Percentiles rank a stretch among this genome's conserved stretches.
phyloP scores from a whole-genome alignment of 202 grass and related monocot species.

The Cymbopogon flexuosus region DNA sequence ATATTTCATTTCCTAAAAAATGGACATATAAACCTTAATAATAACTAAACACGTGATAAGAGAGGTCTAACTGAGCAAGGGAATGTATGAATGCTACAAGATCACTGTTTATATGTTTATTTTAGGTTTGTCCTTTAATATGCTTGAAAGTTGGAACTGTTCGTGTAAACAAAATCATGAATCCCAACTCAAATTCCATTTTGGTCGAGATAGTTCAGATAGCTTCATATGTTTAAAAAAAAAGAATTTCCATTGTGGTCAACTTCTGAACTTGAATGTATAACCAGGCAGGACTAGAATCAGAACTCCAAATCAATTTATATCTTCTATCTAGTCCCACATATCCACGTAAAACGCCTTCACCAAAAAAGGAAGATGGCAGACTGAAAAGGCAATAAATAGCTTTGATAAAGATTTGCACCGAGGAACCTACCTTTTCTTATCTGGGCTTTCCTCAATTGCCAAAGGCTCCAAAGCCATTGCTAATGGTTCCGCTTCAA shows the following conservation, averaged over 20 bases:
- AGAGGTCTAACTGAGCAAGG: not conserved
- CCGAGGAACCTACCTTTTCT: constrained; percentile 40
- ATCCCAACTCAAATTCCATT: not conserved
- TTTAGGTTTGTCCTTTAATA: not conserved
- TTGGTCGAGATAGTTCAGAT: not conserved
- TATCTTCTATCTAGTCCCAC: not conserved
- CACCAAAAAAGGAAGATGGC: not conserved
- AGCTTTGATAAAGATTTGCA: constrained; percentile 5
- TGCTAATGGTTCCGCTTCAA: constrained; percentile 61
- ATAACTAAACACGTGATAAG: not conserved
- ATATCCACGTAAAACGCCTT: constrained; percentile 1
- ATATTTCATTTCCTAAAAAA: constrained; percentile 1
- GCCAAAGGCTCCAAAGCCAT: constrained; percentile 38
- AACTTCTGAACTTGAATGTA: not conserved
- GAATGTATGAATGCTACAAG: not conserved
- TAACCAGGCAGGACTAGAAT: not conserved
- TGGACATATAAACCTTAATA: not conserved
- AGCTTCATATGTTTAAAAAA: constrained; percentile 1
- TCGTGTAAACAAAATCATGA: not conserved
- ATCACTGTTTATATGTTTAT: not conserved
- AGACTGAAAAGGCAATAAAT: not conserved
- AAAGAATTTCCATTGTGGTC: not conserved
- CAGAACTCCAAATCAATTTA: not conserved
- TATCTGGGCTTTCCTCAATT: constrained; percentile 35
- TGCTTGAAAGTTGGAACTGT: not conserved